These are phyloP conservation scores for Tephrocybe sp. DNA, from an alignment of 768 basidiomycete species.

Conservation along the genomic window DNA sequence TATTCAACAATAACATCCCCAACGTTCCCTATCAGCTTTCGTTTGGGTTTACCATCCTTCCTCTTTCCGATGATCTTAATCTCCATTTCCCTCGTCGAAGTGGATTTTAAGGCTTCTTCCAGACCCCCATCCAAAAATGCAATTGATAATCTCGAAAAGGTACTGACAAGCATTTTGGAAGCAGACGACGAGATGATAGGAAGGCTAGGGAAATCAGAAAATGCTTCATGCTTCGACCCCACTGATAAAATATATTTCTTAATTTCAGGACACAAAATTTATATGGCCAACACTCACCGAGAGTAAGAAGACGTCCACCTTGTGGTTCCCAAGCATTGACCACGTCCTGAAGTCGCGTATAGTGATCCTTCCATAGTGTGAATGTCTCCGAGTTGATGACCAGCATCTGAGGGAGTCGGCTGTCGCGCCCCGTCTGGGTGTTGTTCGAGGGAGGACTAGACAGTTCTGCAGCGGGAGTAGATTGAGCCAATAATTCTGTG, in stretches of 20 bases:
- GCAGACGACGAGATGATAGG: conserved; percentile 36
- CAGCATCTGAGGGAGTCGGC: conserved; percentile 39
- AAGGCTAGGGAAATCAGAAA: conserved; percentile 47
- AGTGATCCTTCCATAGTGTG: conserved; percentile 78
- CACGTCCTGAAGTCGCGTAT: conserved; percentile 52
- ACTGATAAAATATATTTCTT: conserved; percentile 27
- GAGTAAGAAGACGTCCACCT: conserved; percentile 41
- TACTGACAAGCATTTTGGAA: conserved; percentile 32
- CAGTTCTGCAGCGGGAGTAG: conserved; percentile 1
- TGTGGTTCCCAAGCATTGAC: conserved; percentile 54
- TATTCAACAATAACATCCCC: conserved; percentile 47
- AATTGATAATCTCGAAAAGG: conserved; percentile 35
- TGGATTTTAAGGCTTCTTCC: conserved; percentile 28
- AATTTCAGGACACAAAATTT: not conserved
- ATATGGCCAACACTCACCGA: conserved; percentile 34
- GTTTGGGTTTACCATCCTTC: conserved; percentile 43
- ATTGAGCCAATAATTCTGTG: conserved; percentile 10
- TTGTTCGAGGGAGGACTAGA: conserved; percentile 6
- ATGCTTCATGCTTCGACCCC: conserved; percentile 40
- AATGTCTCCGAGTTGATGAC: conserved; percentile 78
- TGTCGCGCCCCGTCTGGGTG: conserved; percentile 1
- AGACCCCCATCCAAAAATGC: conserved; percentile 41
- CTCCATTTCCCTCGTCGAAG: conserved; percentile 36
- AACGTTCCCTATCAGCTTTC: conserved; percentile 38
- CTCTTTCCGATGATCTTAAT: conserved; percentile 37